Evolutionary conservation across 768 basidiomycete genomes (phyloP).

Genomic region (Psilocybe subaeruginosa): DNA sequence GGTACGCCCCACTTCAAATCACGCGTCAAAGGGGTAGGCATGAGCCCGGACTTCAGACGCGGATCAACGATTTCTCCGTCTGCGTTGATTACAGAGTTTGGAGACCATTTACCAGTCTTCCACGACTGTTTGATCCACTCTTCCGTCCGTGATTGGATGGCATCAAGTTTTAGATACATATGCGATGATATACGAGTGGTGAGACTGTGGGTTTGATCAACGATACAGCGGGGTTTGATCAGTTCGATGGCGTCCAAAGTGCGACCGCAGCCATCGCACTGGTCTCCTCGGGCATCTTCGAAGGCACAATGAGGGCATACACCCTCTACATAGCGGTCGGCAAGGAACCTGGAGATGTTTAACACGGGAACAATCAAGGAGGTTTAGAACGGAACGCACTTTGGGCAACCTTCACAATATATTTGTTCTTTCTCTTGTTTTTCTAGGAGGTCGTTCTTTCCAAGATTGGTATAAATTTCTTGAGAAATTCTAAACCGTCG

Average conservation of each 20-base stretch:
- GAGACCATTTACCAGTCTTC: slow-evolving; percentile 88
- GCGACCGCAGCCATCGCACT: slow-evolving; percentile 92
- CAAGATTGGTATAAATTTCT: slow-evolving; percentile 84
- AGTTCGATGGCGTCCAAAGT: slow-evolving; percentile 94
- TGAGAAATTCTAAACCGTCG: slow-evolving; percentile 75
- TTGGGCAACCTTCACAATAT: slow-evolving; percentile 90
- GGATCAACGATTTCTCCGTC: slow-evolving; percentile 92
- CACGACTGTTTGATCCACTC: slow-evolving; percentile 85
- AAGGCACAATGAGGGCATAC: slow-evolving; percentile 92
- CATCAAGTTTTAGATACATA: slow-evolving; percentile 89
- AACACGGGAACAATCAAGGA: background rate
- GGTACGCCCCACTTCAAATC: slow-evolving; percentile 97
- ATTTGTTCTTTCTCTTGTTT: slow-evolving; percentile 91
- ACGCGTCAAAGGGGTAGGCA: slow-evolving; percentile 89
- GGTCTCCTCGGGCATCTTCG: slow-evolving; percentile 96
- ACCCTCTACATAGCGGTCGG: slow-evolving; percentile 98
- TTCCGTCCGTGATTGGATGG: slow-evolving; percentile 79
- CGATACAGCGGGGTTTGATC: slow-evolving; percentile 91
- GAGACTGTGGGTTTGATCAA: slow-evolving; percentile 80
- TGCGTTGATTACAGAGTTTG: slow-evolving; percentile 86
- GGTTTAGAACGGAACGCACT: slow-evolving; percentile 44
- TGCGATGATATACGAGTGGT: slow-evolving; percentile 80
- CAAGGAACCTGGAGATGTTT: slow-evolving; percentile 68
- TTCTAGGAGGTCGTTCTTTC: slow-evolving; percentile 74
- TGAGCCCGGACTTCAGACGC: slow-evolving; percentile 81